Conservation (phyloP, 352 stramenopile genomes). For the Phytopythium vexans region DNA sequence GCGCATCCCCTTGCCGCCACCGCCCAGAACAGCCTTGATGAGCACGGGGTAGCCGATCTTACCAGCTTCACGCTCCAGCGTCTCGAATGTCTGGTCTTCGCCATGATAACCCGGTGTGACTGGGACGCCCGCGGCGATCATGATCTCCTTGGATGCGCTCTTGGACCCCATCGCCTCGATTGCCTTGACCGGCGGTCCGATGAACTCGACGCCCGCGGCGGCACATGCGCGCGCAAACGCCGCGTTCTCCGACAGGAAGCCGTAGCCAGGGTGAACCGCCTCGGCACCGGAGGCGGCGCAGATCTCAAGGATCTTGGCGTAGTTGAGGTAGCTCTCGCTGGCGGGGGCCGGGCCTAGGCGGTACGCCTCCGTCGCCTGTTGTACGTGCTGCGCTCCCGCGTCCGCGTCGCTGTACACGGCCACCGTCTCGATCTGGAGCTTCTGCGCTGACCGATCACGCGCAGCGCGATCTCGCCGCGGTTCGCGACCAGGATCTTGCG, state of each 20-base stretch:
- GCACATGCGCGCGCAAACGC: conserved; percentile 66
- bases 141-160: conserved; percentile 91
- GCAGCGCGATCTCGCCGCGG: conserved; percentile 88
- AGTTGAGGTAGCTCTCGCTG: conserved; percentile 78
- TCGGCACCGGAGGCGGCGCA: conserved; percentile 56
- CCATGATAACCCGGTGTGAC: conserved; percentile 91
- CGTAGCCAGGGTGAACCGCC: conserved; percentile 90
- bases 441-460: conserved; percentile 83
- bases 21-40: conserved; percentile 90
- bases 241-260: conserved; percentile 89
- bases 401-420: conserved; percentile 90
- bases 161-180: conserved; percentile 93
- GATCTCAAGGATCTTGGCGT: conserved; percentile 72
- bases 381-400: conserved; percentile 69
- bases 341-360: conserved; percentile 61
- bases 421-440: conserved; percentile 89
- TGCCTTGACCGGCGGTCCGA: conserved; percentile 81
- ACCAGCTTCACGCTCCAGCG: conserved; percentile 66
- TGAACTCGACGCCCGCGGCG: conserved; percentile 85
- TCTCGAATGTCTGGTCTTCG: conserved; percentile 80
- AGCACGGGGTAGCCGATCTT: conserved; percentile 92
- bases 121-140: conserved; percentile 81
- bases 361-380: conserved; percentile 70
- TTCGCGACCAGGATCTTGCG: conserved; percentile 92
- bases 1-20: conserved; percentile 91